phyloP scores from a whole-genome alignment of 2,329 filamentous ascomycete genomes.

The Biscogniauxia mediterranea region DNA sequence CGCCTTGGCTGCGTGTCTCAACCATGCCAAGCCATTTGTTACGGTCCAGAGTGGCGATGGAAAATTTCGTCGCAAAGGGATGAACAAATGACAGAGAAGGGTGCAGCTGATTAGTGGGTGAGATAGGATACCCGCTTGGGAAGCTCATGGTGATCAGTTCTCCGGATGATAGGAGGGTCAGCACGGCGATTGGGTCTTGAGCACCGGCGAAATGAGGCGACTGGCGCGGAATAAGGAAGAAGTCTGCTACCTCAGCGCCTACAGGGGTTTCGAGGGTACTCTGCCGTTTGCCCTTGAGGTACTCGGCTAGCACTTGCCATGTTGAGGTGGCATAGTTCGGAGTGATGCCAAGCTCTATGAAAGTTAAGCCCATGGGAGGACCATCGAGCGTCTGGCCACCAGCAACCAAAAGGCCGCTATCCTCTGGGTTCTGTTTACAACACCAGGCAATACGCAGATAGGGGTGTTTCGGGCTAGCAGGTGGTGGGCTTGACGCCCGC shows the following conservation, averaged over 20 bases:
- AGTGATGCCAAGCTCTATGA: constrained; percentile 84
- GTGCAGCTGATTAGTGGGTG: constrained; percentile 89
- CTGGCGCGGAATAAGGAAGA: constrained; percentile 76
- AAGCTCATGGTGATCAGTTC: constrained; percentile 90
- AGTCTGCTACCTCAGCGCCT: constrained; percentile 74
- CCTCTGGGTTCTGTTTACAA: constrained; percentile 88
- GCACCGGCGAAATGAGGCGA: constrained; percentile 85
- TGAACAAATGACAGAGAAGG: constrained; percentile 85
- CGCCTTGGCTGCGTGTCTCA: constrained; percentile 79
- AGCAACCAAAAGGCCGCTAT: constrained; percentile 83
- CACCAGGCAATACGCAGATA: constrained; percentile 86
- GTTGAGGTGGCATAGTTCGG: constrained; percentile 89
- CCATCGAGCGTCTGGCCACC: constrained; percentile 72
- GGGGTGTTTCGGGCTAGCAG: constrained; percentile 65
- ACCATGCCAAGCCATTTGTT: constrained; percentile 85
- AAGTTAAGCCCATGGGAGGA: constrained; percentile 74
- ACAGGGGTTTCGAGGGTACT: constrained; percentile 72
- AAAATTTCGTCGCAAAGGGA: constrained; percentile 76
- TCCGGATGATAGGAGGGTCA: constrained; percentile 78
- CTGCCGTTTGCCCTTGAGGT: constrained; percentile 76
- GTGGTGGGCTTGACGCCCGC: constrained; percentile 51
- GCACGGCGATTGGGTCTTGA: constrained; percentile 84
- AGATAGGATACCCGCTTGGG: constrained; percentile 86
- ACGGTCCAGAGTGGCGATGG: constrained; percentile 72
- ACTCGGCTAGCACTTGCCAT: constrained; percentile 77